Percentiles rank a stretch among this genome's conserved stretches.
Conservation (phyloP, 139 green algal genomes). For the Micractinium sp. region DNA sequence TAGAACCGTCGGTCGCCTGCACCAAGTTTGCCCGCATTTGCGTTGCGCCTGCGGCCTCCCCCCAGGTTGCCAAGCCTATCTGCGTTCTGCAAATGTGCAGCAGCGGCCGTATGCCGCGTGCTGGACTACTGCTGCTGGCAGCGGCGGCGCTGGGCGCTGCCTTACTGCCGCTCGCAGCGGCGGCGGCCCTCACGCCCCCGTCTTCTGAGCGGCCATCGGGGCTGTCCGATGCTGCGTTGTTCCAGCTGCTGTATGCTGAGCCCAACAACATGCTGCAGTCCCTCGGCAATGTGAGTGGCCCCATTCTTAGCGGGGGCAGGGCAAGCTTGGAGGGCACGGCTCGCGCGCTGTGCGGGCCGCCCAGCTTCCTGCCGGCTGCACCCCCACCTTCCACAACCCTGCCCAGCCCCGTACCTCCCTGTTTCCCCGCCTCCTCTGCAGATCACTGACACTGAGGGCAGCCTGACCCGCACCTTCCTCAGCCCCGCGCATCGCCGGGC, state of each 20-base stretch:
- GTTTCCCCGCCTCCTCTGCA: slow-evolving; percentile 25
- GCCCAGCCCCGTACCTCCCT: background rate
- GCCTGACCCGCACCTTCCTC: slow-evolving; percentile 72
- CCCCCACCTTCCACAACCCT: background rate
- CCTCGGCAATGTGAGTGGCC: slow-evolving; percentile 55
- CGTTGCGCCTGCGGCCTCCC: too few species aligned
- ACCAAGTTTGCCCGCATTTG: too few species aligned
- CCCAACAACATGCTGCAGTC: slow-evolving; percentile 66
- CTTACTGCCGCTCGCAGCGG: background rate
- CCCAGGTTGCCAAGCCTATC: too few species aligned
- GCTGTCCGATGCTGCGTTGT: background rate
- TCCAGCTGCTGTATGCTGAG: slow-evolving; percentile 55
- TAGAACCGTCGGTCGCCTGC: too few species aligned
- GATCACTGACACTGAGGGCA: slow-evolving; percentile 67
- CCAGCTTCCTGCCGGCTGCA: background rate
- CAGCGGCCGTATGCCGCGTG: too few species aligned
- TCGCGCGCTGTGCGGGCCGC: background rate
- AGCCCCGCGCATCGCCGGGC: slow-evolving; percentile 70
- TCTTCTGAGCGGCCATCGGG: too few species aligned
- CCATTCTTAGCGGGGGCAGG: background rate
- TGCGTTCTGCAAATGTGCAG: too few species aligned
- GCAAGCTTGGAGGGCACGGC: background rate
- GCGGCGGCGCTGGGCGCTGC: background rate
- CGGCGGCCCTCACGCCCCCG: background rate
- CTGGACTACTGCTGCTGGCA: background rate